These are phyloP conservation scores for Furcasterigmium furcatum DNA, from an alignment of 2,329 filamentous ascomycete genomes.

Conservation along the genomic window DNA sequence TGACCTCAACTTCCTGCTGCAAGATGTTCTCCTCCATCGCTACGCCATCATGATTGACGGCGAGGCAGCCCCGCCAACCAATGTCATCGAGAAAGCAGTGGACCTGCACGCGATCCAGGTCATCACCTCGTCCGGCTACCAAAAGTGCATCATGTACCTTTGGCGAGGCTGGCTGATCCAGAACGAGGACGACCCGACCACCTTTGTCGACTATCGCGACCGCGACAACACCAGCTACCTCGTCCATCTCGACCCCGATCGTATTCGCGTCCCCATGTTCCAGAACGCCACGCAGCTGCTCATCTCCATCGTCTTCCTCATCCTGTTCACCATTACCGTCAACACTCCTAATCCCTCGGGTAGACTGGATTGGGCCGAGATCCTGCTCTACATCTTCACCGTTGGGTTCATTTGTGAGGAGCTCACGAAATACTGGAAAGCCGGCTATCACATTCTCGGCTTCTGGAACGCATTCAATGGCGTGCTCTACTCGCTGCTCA, in stretches of 20 bases:
- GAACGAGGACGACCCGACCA: constrained; percentile 84
- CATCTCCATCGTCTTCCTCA: constrained; percentile 79
- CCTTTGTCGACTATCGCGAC: constrained; percentile 82
- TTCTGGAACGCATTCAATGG: constrained; percentile 98
- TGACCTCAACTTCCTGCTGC: constrained; percentile 73
- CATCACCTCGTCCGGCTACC: constrained; percentile 90
- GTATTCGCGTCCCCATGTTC: constrained; percentile 88
- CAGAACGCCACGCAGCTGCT: constrained; percentile 88
- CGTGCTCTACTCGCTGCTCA: constrained; percentile 74
- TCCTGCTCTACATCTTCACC: constrained; percentile 86
- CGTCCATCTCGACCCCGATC: constrained; percentile 85
- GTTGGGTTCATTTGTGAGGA: constrained; percentile 90
- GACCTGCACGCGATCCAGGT: constrained; percentile 86
- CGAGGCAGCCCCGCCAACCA: constrained; percentile 70
- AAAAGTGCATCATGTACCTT: constrained; percentile 89
- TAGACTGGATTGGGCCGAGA: constrained; percentile 80
- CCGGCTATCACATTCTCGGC: constrained; percentile 83
- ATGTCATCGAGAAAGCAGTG: constrained; percentile 90
- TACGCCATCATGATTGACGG: constrained; percentile 79
- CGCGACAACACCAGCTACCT: constrained; percentile 77
- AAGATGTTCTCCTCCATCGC: constrained; percentile 78
- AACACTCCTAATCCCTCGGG: constrained; percentile 88
- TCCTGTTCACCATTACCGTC: constrained; percentile 83
- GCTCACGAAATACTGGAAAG: constrained; percentile 85
- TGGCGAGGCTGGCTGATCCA: constrained; percentile 98